Percentiles rank a stretch among this genome's conserved stretches.
Evolutionary conservation across 306 rosid species (phyloP).

Genomic region (Abrus precatorius): DNA sequence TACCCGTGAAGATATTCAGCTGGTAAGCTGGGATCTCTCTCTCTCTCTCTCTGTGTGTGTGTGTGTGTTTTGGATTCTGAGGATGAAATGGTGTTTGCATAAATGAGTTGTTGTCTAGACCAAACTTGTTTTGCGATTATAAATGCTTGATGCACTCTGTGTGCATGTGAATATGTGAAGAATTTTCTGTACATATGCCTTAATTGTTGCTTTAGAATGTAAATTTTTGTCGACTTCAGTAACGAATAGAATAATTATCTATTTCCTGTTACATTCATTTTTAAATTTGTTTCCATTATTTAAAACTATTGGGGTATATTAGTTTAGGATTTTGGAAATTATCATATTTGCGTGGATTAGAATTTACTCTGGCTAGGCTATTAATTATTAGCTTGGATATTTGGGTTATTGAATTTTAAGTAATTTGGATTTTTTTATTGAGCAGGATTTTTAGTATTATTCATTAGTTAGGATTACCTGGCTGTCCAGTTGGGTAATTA

Average conservation of each 20-base stretch:
- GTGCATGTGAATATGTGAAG: neutral
- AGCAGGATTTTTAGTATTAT: constrained; percentile 1
- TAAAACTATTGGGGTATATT: neutral
- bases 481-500: neutral
- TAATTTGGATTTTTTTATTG: neutral
- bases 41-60: neutral
- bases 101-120: constrained; percentile 13
- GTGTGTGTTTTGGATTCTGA: neutral
- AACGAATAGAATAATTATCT: constrained; percentile 1
- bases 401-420: constrained; percentile 3
- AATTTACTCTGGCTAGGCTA: constrained; percentile 16
- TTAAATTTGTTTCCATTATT: neutral
- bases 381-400: constrained; percentile 1
- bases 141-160: neutral
- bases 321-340: constrained; percentile 8
- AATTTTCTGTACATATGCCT: neutral
- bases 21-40: constrained; percentile 62
- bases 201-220: constrained; percentile 10
- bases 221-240: neutral
- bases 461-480: neutral
- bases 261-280: constrained; percentile 22
- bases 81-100: neutral
- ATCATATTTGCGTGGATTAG: neutral
- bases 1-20: constrained; percentile 85
- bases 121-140: constrained; percentile 12